Evolutionary conservation across 148 eudicot genomes (phyloP).

Genomic region (Agrostemma githago): DNA sequence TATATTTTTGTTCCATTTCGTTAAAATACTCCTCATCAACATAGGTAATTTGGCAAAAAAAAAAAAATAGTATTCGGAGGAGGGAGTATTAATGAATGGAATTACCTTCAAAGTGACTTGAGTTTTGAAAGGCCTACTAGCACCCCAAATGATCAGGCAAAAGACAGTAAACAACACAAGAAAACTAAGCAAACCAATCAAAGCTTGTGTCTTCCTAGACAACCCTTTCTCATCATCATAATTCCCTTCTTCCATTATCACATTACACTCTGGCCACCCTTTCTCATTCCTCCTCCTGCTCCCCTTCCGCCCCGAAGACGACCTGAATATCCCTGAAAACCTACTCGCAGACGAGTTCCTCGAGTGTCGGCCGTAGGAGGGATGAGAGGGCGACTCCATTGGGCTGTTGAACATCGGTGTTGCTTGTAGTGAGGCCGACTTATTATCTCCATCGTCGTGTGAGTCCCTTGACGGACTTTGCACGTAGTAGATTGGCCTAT

Average conservation of each 20-base stretch:
- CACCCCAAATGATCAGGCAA: slow-evolving; percentile 93
- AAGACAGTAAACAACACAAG: slow-evolving; percentile 60
- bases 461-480: slow-evolving; percentile 95
- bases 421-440: slow-evolving; percentile 65
- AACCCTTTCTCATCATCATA: slow-evolving; percentile 62
- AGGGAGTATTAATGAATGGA: not conserved
- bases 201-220: slow-evolving; percentile 51
- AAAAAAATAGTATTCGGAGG: no score
- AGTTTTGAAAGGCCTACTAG: slow-evolving; percentile 67
- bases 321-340: slow-evolving; percentile 91
- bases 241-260: slow-evolving; percentile 79
- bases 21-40: no score
- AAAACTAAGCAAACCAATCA: slow-evolving; percentile 52
- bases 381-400: slow-evolving; percentile 86
- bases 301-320: slow-evolving; percentile 77
- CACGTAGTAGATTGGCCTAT: slow-evolving; percentile 63
- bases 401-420: slow-evolving; percentile 74
- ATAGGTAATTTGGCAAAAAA: no score
- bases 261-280: slow-evolving; percentile 99
- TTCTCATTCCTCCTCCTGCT: slow-evolving; percentile 63
- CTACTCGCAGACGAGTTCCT: slow-evolving; percentile 85
- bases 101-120: slow-evolving; percentile 66
- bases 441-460: slow-evolving; percentile 91
- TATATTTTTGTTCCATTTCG: no score
- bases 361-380: slow-evolving; percentile 81